These are phyloP conservation scores for Aspergillus piperis DNA, from an alignment of 2,329 filamentous ascomycete genomes.

Conservation along the genomic window DNA sequence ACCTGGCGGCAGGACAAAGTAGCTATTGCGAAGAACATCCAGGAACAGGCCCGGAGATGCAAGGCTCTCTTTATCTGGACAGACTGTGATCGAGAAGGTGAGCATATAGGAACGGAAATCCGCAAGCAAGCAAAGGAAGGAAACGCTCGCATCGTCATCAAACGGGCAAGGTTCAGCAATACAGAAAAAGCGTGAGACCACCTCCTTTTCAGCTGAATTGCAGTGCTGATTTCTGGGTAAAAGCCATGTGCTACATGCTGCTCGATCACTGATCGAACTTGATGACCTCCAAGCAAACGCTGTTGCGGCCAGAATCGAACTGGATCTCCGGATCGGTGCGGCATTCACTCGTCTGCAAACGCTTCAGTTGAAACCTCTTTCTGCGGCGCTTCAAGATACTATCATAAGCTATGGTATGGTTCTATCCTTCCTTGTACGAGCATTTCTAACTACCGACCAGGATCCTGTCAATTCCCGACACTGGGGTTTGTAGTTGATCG, in stretches of 20 bases:
- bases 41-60: conserved; percentile 71
- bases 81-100: conserved; percentile 95
- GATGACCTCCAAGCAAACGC: conserved; percentile 87
- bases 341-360: conserved; percentile 91
- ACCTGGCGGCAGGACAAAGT: conserved; percentile 68
- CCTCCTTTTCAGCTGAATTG: background rate
- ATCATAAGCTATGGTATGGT: conserved; percentile 77
- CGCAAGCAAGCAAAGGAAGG: conserved; percentile 74
- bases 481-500: conserved; percentile 95
- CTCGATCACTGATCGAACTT: conserved; percentile 71
- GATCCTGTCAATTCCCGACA: conserved; percentile 94
- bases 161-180: conserved; percentile 90
- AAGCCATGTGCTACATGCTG: conserved; percentile 88
- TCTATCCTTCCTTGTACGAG: background rate
- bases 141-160: conserved; percentile 74
- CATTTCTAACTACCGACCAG: conserved; percentile 43
- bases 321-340: conserved; percentile 88
- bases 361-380: conserved; percentile 70
- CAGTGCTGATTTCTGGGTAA: background rate
- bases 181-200: conserved; percentile 76
- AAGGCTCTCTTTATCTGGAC: conserved; percentile 92
- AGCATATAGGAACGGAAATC: conserved; percentile 93
- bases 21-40: conserved; percentile 81
- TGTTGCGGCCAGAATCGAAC: conserved; percentile 83
- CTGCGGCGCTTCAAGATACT: conserved; percentile 64